These are phyloP conservation scores for Pseudocercospora cruenta DNA, from an alignment of 2,329 filamentous ascomycete genomes.

Conservation along the genomic window DNA sequence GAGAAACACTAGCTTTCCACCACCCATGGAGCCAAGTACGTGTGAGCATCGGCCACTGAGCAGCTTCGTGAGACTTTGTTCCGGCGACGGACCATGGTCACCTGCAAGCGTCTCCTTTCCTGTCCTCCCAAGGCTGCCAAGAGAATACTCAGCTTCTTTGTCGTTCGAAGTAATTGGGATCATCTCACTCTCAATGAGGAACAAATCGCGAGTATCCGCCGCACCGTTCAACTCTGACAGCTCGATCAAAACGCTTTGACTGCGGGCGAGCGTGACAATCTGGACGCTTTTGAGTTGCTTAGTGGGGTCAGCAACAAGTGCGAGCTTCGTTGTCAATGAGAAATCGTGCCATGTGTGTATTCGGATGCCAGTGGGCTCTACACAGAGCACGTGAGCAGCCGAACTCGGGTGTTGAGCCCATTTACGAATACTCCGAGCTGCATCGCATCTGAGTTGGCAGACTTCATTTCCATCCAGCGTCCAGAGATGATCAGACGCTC, in stretches of 20 bases:
- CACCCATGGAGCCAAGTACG: neutral
- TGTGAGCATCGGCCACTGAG: neutral
- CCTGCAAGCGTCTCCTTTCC: neutral
- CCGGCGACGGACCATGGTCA: neutral
- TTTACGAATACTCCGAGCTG: neutral
- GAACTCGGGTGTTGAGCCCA: neutral
- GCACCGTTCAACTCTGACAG: neutral
- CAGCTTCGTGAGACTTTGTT: neutral
- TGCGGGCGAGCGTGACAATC: neutral
- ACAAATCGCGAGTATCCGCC: neutral
- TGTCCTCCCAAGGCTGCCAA: neutral
- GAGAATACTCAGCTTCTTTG: neutral
- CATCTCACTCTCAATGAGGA: neutral
- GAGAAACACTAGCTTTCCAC: neutral
- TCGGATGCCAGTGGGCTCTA: neutral
- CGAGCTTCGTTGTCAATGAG: neutral
- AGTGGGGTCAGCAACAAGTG: neutral
- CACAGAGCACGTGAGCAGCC: neutral
- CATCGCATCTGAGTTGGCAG: neutral
- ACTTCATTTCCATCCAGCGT: neutral
- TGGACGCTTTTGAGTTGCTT: neutral
- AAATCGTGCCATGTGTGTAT: neutral
- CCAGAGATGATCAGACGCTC: neutral
- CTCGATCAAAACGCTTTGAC: neutral
- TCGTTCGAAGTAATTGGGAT: neutral